Evolutionary conservation across 768 basidiomycete species (phyloP), one percentile per base, ranked within the genome.

Genomic region (Kwoniella botswanensis): DNA sequence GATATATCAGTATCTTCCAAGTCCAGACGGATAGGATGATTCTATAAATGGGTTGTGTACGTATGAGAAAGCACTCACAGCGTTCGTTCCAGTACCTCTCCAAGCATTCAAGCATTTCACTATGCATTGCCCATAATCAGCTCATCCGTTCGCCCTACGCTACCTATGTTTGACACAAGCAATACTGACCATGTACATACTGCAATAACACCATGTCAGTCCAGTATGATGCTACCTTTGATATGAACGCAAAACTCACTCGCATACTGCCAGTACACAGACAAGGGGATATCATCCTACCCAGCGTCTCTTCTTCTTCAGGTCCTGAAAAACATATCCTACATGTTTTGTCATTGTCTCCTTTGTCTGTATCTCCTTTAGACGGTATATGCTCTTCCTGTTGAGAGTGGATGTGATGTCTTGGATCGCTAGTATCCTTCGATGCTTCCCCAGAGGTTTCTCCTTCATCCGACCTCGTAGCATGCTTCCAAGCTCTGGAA

Each of bases 251-350:
- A 46, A 58, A 2, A 73, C 78, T 79, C 71, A 89, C 88, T 70
- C 89, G 90, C 70, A 93, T 92, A 22, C 90, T 90, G 54, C 93
- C 93, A 71, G 88, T 89, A 65, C 91, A 92, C 2, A 90, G 85
- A 81, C 92, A 92, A 5, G 93, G 93, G 41, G 90, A 88, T 74
- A 95, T 93, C 74, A 94, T 87, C 65, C 89, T 88, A 2, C 93
- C 93, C 52, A 91, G 85, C 26, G 87, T 86, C 0, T 74, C 79
- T 55, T 79, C 82, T n/a, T 84, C 84, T 56, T 88, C 87, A 12
- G 85, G 82, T 4, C 91, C 90, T 50, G 91, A 90, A 29, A 93
- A 86, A 80, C 93, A 95, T 57, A 95, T 95, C 64, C 93, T 87
- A 78, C 93, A 94, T 55, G 78, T 75, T 50, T 72, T 67, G 11